phyloP scores from a whole-genome alignment of 1,284 basidiomycete genomes.

The Sutorius eximius region DNA sequence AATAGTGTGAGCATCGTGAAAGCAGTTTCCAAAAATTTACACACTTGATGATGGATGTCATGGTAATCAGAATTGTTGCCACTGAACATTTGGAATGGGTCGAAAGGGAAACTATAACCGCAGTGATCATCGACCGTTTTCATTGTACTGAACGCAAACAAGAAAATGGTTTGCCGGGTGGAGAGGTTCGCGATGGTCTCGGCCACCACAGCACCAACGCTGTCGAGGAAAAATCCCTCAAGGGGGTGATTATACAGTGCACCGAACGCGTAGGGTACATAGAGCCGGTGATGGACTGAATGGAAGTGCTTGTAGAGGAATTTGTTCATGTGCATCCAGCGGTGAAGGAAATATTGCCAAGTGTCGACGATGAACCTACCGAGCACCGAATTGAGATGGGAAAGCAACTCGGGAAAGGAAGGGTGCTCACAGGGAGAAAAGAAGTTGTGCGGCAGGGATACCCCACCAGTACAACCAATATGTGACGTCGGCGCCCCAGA shows the following conservation, averaged over 20 bases:
- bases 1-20: conserved; percentile 3
- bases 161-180: conserved; percentile 80
- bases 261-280: conserved; percentile 97
- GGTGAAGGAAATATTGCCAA: conserved; percentile 98
- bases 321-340: conserved; percentile 88
- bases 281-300: conserved; percentile 93
- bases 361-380: conserved; percentile 91
- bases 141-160: conserved; percentile 83
- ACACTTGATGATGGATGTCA: conserved; percentile 94
- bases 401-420: not conserved
- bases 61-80: conserved; percentile 98
- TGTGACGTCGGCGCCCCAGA: conserved; percentile 53
- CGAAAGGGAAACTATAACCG: conserved; percentile 87
- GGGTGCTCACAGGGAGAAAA: conserved; percentile 80
- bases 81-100: conserved; percentile 85
- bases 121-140: conserved; percentile 99
- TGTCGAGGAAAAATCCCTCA: conserved; percentile 92
- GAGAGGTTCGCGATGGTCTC: conserved; percentile 73
- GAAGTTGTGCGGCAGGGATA: conserved; percentile 75
- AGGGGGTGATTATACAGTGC: conserved; percentile 97
- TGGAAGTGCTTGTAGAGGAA: conserved; percentile 93
- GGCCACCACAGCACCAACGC: conserved; percentile 78
- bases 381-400: conserved; percentile 2
- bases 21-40: conserved; percentile 17
- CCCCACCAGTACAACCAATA: conserved; percentile 94